These are phyloP conservation scores for Nemophila menziesii DNA, from an alignment of 257 asterid species.

Conservation along the genomic window DNA sequence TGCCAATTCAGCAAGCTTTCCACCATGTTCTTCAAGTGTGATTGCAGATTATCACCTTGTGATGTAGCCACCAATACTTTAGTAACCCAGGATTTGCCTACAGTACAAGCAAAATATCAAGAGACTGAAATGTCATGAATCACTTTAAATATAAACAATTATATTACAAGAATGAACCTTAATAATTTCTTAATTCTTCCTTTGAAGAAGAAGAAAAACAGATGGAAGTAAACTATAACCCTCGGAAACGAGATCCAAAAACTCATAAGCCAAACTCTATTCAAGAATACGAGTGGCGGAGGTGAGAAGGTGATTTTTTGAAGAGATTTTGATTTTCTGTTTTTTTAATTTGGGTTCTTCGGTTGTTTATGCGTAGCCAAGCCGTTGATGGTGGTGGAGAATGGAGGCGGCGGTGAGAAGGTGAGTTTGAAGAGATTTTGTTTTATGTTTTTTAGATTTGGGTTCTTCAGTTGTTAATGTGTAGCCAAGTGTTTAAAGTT, in stretches of 20 bases:
- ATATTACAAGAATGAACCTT: constrained; percentile 49
- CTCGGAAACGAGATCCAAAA: constrained; percentile 65
- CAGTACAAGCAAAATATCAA: constrained; percentile 8
- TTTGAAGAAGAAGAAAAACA: constrained; percentile 67
- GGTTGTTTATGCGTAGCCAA: too few species aligned
- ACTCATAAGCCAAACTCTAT: constrained; percentile 95
- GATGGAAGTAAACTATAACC: constrained; percentile 70
- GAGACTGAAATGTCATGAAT: not conserved
- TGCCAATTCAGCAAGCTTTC: constrained; percentile 75
- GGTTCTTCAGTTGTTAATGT: too few species aligned
- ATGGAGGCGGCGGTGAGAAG: too few species aligned
- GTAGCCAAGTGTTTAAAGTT: too few species aligned
- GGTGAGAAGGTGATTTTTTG: too few species aligned
- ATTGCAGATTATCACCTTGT: constrained; percentile 53
- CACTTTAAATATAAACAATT: not conserved
- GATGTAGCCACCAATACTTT: constrained; percentile 91
- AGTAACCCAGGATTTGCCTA: constrained; percentile 88
- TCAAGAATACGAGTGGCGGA: too few species aligned
- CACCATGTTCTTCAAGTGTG: constrained; percentile 67
- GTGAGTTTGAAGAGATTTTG: too few species aligned
- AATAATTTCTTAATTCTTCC: constrained; percentile 73
- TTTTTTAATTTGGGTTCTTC: too few species aligned
- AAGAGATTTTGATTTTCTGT: too few species aligned
- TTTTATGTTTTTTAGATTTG: too few species aligned
- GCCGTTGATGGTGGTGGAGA: too few species aligned